Base-by-base conservation (phyloP, 306 rosid genomes). In the Dalbergia oliveri region DNA sequence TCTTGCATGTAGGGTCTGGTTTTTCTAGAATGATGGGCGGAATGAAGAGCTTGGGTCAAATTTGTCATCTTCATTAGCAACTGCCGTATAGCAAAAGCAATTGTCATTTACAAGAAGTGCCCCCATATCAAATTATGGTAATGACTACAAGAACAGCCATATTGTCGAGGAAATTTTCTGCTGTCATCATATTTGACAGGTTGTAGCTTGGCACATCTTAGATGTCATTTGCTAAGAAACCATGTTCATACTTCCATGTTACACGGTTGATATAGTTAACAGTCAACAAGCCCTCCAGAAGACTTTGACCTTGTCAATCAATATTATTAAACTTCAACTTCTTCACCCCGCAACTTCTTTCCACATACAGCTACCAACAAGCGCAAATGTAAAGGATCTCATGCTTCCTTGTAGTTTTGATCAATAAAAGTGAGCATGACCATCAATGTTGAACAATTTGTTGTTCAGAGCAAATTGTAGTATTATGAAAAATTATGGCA, bases 271-370 rank as follows among this genome's bases (percentile, higher is more conserved):
- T 14, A 72, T 16, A 18, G 14, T 35, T 41, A 12, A 64, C 64
- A 56, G n/a, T 21, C 57, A 21, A 45, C 33, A 56, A 71, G 66
- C 3, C 72, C 43, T 14, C 45, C 0, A 0, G 21, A 77, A 78
- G 80, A 78, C 86, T 83, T 78, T 78, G 86, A 84, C 84, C 16
- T 61, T 23, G 16, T 72, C 66, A 39, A 65, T 45, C n/a, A 33
- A 13, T 41, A 49, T 57, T 53, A 49, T 37, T 8, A 65, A 54
- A 65, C 56, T 18, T 69, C 77, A 69, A 59, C 12, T 19, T 62
- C 18, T 15, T 5, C 63, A 76, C 65, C 31, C 56, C 23, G 5
- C 49, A 14, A 39, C 26, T 47, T 39, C 39, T 47, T 50, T 4
- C 26, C 7, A 18, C 26, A 54, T 5, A 16, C 0, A 44, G 57